Percentiles rank a stretch among this genome's conserved stretches.
Evolutionary conservation across 2,329 filamentous ascomycete species (phyloP).

Genomic region (Cercospora citrullina): DNA sequence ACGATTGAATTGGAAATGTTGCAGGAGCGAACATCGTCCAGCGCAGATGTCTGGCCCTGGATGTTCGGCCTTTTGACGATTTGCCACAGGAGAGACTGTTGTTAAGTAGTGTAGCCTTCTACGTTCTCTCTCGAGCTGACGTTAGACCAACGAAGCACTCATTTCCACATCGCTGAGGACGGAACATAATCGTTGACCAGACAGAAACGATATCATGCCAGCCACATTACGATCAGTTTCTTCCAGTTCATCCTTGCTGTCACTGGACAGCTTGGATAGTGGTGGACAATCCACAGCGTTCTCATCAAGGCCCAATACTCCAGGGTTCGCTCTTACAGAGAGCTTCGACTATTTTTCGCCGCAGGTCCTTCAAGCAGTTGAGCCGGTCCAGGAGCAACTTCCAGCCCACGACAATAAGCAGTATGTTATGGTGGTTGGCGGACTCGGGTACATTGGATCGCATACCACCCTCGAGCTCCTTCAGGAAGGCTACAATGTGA

Average conservation of each 20-base stretch:
- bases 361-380: slow-evolving; percentile 2
- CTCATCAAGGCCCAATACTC: slow-evolving; percentile 8
- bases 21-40: background rate
- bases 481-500: slow-evolving; percentile 56
- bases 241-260: slow-evolving; percentile 8
- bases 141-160: background rate
- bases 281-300: background rate
- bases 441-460: slow-evolving; percentile 46
- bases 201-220: background rate
- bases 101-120: background rate
- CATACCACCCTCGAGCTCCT: slow-evolving; percentile 57
- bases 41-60: background rate
- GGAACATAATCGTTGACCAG: background rate
- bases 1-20: background rate
- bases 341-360: slow-evolving; percentile 13
- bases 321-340: slow-evolving; percentile 2
- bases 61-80: background rate
- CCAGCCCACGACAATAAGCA: slow-evolving; percentile 12
- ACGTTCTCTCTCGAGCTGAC: background rate
- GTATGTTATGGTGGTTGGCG: slow-evolving; percentile 53
- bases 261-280: background rate
- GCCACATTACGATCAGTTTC: background rate
- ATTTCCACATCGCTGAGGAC: background rate
- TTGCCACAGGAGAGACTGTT: background rate
- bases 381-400: slow-evolving; percentile 7